phyloP scores from a whole-genome alignment of 148 eudicot genomes.

The Vaccinium corymbosum region DNA sequence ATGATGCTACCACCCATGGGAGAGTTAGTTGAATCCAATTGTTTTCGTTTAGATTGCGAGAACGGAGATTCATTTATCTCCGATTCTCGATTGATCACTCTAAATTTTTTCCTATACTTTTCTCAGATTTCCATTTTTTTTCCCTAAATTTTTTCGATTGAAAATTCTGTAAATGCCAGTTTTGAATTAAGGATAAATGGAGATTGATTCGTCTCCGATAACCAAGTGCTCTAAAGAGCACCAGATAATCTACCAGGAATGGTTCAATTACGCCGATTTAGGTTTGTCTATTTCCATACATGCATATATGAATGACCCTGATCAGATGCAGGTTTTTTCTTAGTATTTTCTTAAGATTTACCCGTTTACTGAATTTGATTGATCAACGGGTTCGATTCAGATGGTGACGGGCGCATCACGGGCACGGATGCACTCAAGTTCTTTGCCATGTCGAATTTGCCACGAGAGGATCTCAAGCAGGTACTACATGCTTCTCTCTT shows the following conservation, averaged over 20 bases:
- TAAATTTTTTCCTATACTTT: not conserved
- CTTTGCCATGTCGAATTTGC: constrained; percentile 58
- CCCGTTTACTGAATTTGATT: not conserved
- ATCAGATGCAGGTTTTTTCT: not conserved
- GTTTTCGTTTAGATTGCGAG: not conserved
- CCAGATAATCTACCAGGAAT: constrained; percentile 46
- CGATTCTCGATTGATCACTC: not conserved
- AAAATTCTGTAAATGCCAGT: not conserved
- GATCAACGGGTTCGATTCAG: constrained; percentile 21
- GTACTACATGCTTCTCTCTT: constrained; percentile 14
- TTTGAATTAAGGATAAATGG: constrained; percentile 30
- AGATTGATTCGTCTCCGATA: constrained; percentile 43
- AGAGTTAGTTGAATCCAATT: not conserved
- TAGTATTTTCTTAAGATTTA: not conserved
- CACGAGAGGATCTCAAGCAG: constrained; percentile 68
- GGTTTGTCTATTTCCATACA: constrained; percentile 23
- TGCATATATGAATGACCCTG: not conserved
- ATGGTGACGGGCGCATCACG: constrained; percentile 72
- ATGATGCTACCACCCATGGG: too few relatives aligned
- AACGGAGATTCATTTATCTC: not conserved
- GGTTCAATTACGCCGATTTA: constrained; percentile 70
- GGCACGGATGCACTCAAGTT: constrained; percentile 67
- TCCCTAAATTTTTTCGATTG: too few relatives aligned
- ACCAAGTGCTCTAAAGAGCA: constrained; percentile 53
- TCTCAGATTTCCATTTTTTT: too few relatives aligned